Evolutionary conservation across 2,329 filamentous ascomycete species (phyloP).

Genomic region (Lasiodiplodia sp.): DNA sequence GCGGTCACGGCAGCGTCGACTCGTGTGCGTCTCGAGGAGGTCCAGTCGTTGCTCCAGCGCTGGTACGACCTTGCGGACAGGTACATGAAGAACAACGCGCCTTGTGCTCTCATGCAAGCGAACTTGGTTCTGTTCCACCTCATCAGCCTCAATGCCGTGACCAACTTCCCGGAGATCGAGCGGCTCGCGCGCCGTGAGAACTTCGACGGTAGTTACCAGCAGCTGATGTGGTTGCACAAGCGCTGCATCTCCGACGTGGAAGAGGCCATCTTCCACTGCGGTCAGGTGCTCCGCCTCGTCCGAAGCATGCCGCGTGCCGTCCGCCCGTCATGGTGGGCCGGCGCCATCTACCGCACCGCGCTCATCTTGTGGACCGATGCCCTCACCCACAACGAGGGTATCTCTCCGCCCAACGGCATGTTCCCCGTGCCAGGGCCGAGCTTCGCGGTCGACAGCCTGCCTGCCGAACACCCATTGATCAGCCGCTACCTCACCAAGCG

Average conservation of each 20-base stretch:
- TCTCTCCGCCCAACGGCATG: slow-evolving; percentile 45
- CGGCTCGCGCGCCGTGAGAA: slow-evolving; percentile 68
- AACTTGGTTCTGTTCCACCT: slow-evolving; percentile 75
- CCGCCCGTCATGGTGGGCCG: slow-evolving; percentile 75
- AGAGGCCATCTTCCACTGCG: slow-evolving; percentile 71
- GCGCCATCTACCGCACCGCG: slow-evolving; percentile 71
- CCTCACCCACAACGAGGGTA: slow-evolving; percentile 58
- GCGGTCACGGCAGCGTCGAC: slow-evolving; percentile 67
- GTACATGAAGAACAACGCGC: slow-evolving; percentile 63
- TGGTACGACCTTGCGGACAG: slow-evolving; percentile 72
- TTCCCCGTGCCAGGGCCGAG: slow-evolving; percentile 49
- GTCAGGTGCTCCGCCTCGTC: slow-evolving; percentile 70
- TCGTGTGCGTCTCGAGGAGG: slow-evolving; percentile 68
- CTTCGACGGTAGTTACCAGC: slow-evolving; percentile 64
- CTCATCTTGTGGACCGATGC: slow-evolving; percentile 70
- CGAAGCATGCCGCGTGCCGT: slow-evolving; percentile 66
- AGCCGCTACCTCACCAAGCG: slow-evolving; percentile 61
- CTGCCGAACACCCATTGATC: slow-evolving; percentile 60
- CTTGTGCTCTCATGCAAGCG: slow-evolving; percentile 67
- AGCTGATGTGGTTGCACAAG: slow-evolving; percentile 63
- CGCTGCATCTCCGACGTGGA: slow-evolving; percentile 69
- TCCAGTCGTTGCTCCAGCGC: slow-evolving; percentile 67
- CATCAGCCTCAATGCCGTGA: slow-evolving; percentile 72
- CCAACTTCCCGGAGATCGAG: slow-evolving; percentile 73
- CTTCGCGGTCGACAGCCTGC: slow-evolving; percentile 60